Conservation (phyloP, 768 basidiomycete species). For the Podaxis sp. region DNA sequence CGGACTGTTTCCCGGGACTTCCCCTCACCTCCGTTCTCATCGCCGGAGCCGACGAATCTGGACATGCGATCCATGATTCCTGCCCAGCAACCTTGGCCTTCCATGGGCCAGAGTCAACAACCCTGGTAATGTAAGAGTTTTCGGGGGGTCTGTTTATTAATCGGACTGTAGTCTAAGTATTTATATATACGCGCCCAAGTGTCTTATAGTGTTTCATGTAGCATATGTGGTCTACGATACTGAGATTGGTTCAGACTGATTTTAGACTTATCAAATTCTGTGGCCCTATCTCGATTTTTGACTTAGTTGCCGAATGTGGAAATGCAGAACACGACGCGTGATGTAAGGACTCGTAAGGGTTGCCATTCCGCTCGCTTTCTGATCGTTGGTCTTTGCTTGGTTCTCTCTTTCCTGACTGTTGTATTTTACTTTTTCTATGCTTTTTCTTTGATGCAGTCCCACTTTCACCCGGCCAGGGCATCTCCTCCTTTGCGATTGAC, state of each 20-base stretch:
- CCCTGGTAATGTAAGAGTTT: neutral
- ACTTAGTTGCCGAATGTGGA: neutral
- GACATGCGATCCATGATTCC: slow-evolving; percentile 3
- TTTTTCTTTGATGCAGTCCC: slow-evolving; percentile 31
- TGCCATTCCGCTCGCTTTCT: neutral
- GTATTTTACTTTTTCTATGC: neutral
- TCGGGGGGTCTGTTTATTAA: neutral
- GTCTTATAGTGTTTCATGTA: neutral
- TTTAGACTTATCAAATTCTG: neutral
- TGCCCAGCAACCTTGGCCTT: neutral
- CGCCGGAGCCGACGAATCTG: slow-evolving; percentile 14
- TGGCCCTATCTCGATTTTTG: neutral
- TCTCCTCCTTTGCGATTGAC: slow-evolving; percentile 43
- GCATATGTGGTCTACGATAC: neutral
- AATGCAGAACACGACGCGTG: neutral
- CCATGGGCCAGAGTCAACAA: neutral
- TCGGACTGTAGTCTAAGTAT: neutral
- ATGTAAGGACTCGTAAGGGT: neutral
- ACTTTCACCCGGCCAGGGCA: slow-evolving; percentile 45
- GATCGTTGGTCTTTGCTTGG: neutral
- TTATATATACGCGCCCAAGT: neutral
- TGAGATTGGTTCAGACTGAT: neutral
- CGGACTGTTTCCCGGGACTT: slow-evolving; percentile 31
- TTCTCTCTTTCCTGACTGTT: neutral
- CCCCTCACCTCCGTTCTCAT: slow-evolving; percentile 16